Percentiles rank a stretch among this genome's conserved stretches.
phyloP scores from a whole-genome alignment of 2,329 filamentous ascomycete species.

The Colletotrichum viniferum region DNA sequence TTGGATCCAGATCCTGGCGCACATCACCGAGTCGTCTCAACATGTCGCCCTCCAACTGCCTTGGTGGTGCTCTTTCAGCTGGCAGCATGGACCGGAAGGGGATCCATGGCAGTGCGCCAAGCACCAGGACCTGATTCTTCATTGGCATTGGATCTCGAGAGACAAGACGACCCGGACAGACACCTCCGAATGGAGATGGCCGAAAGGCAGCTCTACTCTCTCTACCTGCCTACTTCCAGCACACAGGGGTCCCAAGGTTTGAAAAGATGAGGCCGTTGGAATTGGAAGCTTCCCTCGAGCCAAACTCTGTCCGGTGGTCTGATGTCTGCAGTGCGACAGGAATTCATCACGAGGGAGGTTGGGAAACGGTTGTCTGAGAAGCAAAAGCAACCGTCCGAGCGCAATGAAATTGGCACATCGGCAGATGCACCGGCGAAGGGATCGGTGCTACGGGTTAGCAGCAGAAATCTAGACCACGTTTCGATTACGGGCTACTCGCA shows the following conservation, averaged over 20 bases:
- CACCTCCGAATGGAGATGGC: background rate
- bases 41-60: background rate
- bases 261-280: background rate
- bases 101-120: background rate
- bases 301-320: background rate
- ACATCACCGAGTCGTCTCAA: background rate
- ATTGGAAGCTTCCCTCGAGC: background rate
- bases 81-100: background rate
- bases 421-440: background rate
- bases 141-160: background rate
- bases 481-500: background rate
- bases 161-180: background rate
- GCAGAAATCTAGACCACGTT: background rate
- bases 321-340: conserved; percentile 6
- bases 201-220: background rate
- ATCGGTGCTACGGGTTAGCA: background rate
- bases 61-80: background rate
- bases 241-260: background rate
- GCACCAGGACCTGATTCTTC: background rate
- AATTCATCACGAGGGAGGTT: conserved; percentile 4
- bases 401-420: background rate
- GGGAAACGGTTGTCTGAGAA: conserved; percentile 15
- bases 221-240: background rate
- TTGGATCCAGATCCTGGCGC: conserved; percentile 5
- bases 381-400: conserved; percentile 1